Percentiles rank a stretch among this genome's conserved stretches.
These are phyloP conservation scores for Epichloe brachyelytri DNA, from an alignment of 2,329 filamentous ascomycete genomes.

Conservation along the genomic window DNA sequence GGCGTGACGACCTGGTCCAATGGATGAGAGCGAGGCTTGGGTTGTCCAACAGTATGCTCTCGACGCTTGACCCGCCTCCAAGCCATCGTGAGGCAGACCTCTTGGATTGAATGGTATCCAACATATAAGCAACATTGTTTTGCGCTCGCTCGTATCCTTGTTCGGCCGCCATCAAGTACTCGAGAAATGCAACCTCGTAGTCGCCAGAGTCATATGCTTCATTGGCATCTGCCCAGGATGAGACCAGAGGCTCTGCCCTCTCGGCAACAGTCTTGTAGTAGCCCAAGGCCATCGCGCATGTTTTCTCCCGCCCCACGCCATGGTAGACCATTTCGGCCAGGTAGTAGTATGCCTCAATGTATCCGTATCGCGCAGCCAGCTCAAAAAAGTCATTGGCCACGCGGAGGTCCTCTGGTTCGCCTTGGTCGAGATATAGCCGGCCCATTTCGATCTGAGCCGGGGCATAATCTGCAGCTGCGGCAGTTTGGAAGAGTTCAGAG, in stretches of 20 bases:
- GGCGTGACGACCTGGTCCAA: conserved; percentile 89
- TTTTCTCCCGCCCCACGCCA: conserved; percentile 66
- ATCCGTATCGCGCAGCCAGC: conserved; percentile 65
- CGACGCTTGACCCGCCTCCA: conserved; percentile 23
- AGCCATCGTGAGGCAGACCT: conserved; percentile 29
- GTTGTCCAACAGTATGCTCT: conserved; percentile 33
- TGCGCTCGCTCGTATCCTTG: conserved; percentile 85
- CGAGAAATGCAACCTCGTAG: conserved; percentile 64
- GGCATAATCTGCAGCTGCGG: conserved; percentile 70
- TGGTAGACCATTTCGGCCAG: conserved; percentile 76
- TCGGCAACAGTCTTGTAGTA: conserved; percentile 78
- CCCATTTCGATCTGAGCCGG: conserved; percentile 75
- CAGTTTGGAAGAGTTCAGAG: conserved; percentile 61
- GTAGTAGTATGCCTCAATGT: conserved; percentile 86
- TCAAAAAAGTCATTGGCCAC: conserved; percentile 81
- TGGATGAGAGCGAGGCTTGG: conserved; percentile 65
- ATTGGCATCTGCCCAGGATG: conserved; percentile 73
- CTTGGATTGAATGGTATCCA: conserved; percentile 57
- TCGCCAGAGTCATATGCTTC: conserved; percentile 69
- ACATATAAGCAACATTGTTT: conserved; percentile 76
- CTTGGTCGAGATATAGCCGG: conserved; percentile 75
- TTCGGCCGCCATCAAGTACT: conserved; percentile 79
- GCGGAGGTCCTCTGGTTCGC: conserved; percentile 52
- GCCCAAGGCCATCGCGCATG: conserved; percentile 61
- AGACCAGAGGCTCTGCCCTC: conserved; percentile 58